Base-by-base conservation (phyloP, 1,139 yeast genomes). In the Meyerozyma elateridarum region DNA sequence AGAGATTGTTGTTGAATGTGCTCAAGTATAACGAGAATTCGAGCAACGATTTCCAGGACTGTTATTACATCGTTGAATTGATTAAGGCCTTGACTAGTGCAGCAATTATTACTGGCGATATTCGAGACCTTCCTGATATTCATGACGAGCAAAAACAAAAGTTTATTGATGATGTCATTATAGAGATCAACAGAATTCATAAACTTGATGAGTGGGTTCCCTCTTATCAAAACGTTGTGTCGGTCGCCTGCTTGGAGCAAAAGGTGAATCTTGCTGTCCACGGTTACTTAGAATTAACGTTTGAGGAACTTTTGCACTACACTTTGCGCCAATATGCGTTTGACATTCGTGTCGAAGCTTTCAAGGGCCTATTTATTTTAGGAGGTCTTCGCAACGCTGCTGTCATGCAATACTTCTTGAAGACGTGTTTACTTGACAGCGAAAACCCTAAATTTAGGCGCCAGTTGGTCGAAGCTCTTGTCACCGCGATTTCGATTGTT, bases 171-270 rank as follows among this genome's bases (percentile, higher is more conserved):
- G 50, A 47, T 25, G 71, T 60, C 1, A 37, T 57, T 5, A 46
- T 51, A 5, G 73, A 89, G 49, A 63, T 93, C 31, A 76, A 79
- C 34, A 69, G 97, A 39, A 73, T 81, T 39, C 78, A 79, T 42
- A 77, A 89, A 41, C 66, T 93, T 58, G 97, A 91, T 48, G 80
- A 76, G 31, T 88, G 95, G 94, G 69, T 82, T 9, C 94, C 96
- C 0, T 79, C 95, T 0, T 77, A 73, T 43, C 82, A 81, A 29
- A 61, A 73, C 25, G 51, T 70, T 27, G 64, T 87, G 8, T 74
- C 88, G 1, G 66, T 62, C 15, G 66, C 75, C 7, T 79, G 83
- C 35, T 56, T 81, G 25, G 64, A 57, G 32, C 79, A 73, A 49
- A 83, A 79, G 45, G 67, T 84, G 29, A 56, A 68, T 22, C 59